A percentile compares a stretch with the other conserved stretches of the same genome.
Conservation (phyloP, 140 eudicot genomes). For the Oenanthe javanica region DNA sequence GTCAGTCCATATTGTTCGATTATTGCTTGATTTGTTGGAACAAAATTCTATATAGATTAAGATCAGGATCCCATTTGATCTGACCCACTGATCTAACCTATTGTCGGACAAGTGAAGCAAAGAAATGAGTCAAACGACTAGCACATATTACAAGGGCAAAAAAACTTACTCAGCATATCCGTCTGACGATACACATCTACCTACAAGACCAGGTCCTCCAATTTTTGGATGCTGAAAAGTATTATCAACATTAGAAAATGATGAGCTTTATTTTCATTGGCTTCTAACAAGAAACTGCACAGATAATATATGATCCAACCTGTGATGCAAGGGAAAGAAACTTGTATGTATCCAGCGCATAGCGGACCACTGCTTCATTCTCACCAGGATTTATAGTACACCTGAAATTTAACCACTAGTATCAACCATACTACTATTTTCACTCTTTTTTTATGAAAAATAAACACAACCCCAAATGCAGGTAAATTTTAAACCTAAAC, state of each 20-base stretch:
- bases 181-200: slow-evolving; percentile 50
- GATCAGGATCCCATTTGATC: background rate
- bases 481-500: background rate
- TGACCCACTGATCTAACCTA: background rate
- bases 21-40: background rate
- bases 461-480: background rate
- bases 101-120: background rate
- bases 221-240: slow-evolving; percentile 63
- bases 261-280: background rate
- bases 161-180: slow-evolving; percentile 70
- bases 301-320: slow-evolving; percentile 28
- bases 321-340: slow-evolving; percentile 78
- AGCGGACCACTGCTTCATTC: slow-evolving; percentile 83
- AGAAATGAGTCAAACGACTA: background rate
- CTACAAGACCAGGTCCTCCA: slow-evolving; percentile 92
- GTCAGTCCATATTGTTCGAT: background rate
- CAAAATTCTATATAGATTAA: background rate
- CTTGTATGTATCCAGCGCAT: slow-evolving; percentile 83
- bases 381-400: slow-evolving; percentile 98
- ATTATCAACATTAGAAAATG: background rate
- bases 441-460: background rate
- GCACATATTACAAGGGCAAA: background rate
- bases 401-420: slow-evolving; percentile 28
- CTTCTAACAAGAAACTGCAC: background rate
- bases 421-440: background rate